Evolutionary conservation across 2,329 filamentous ascomycete species (phyloP), one percentile per base, ranked within the genome.

Genomic region (Blastomyces parvus): DNA sequence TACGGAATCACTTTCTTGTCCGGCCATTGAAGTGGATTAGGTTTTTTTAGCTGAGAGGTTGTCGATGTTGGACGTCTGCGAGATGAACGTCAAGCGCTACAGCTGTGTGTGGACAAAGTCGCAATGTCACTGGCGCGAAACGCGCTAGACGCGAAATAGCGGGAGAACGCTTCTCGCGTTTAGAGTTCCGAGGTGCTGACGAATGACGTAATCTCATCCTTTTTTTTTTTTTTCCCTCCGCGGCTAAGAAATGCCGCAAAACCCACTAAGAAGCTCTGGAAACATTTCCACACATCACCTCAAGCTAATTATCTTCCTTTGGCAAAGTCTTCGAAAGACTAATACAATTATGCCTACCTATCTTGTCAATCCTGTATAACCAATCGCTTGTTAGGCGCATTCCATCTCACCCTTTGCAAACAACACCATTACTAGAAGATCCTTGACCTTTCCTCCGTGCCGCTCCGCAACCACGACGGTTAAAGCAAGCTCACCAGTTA

Each of bases 1-100:
- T 22, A 67, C 67, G 64, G 74, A 69, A 60, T 75, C 72, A 25
- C 66, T 67, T 30, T 69, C 68, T 36, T 71, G 69, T 69, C 72
- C 72, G 42, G 50, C 66, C 63, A 59, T 63, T 27, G 62, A 2
- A 44, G 11, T 52, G 25, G 19, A 46, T 36, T 33, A 33, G 7
- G 7, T 17, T 14, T 8, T 27, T 33, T 44, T 6, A 36, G 57
- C 40, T n/a, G 25, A 2, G n/a, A 46, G 30, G 9, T 8, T 19
- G 40, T 30, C 22, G 56, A 17, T 30, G 56, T 44, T 44, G 38
- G 33, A n/a, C 3, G 19, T 5, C 55, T 2, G 30, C n/a, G 11
- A 2, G 8, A 7, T 8, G 1, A 1, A 36, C 33, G 8, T 7
- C 33, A 9, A 1, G 11, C 33, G 33, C 33, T 36, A 9, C 8